Evolutionary conservation across 257 asterid genomes (phyloP).

Genomic region (Gynochthodes officinalis): DNA sequence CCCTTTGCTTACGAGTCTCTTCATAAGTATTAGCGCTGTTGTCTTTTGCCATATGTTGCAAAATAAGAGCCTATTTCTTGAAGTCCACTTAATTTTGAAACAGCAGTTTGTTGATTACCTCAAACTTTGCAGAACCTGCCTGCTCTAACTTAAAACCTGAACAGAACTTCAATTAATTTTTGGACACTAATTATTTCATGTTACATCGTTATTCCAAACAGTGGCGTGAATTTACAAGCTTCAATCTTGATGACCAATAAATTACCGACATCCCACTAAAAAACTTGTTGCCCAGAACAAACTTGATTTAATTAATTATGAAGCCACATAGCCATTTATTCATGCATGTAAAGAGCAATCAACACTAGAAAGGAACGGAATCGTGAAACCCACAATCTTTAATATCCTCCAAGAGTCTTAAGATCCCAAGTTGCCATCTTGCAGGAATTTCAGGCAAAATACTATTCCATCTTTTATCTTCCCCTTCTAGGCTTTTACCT

Average conservation of each 20-base stretch:
- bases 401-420: no score
- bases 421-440: neutral
- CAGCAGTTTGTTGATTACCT: neutral
- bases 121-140: neutral
- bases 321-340: no score
- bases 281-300: neutral
- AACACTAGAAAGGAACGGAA: neutral
- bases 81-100: slow-evolving; percentile 13
- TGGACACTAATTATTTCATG: neutral
- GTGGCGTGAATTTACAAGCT: neutral
- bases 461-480: neutral
- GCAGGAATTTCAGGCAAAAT: neutral
- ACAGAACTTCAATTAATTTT: neutral
- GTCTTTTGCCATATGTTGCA: slow-evolving; percentile 42
- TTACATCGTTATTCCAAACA: neutral
- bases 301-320: neutral
- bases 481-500: neutral
- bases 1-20: slow-evolving; percentile 68
- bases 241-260: neutral
- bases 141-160: neutral
- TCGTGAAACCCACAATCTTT: no score
- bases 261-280: neutral
- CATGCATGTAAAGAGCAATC: neutral
- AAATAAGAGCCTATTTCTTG: slow-evolving; percentile 8
- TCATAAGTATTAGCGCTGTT: slow-evolving; percentile 45